Evolutionary conservation across 345 rosid species (phyloP).

Genomic region (Excoecaria cochinchinensis): DNA sequence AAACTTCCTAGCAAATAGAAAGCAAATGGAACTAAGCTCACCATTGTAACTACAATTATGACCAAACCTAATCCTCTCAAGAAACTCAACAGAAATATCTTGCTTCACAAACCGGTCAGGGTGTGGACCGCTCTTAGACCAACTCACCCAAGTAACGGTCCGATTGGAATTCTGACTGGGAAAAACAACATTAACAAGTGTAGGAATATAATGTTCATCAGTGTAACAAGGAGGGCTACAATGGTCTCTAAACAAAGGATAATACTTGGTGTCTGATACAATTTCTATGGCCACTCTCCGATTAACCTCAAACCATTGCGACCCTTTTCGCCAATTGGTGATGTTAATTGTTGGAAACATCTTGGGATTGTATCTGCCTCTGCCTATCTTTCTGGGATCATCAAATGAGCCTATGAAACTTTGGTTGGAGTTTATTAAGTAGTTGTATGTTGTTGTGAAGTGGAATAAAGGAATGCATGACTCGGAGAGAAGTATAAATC

Average conservation of each 20-base stretch:
- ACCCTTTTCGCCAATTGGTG: conserved; percentile 23
- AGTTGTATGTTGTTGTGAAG: conserved; percentile 50
- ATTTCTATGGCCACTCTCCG: conserved; percentile 36
- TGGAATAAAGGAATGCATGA: conserved; percentile 68
- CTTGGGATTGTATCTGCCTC: conserved; percentile 60
- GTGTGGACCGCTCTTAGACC: conserved; percentile 45
- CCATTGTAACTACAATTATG: conserved; percentile 41
- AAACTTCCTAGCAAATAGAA: conserved; percentile 53
- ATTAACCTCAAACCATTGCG: conserved; percentile 49
- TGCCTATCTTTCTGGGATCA: conserved; percentile 43
- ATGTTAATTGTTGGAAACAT: conserved; percentile 51
- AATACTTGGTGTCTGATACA: conserved; percentile 40
- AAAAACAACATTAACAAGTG: conserved; percentile 29
- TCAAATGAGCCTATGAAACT: conserved; percentile 52
- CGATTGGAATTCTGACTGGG: conserved; percentile 39
- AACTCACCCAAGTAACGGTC: conserved; percentile 53
- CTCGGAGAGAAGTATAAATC: conserved; percentile 71
- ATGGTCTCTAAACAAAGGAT: conserved; percentile 24
- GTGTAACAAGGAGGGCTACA: conserved; percentile 50
- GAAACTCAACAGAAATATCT: conserved; percentile 33
- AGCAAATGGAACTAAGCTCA: conserved; percentile 34
- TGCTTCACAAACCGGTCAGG: conserved; percentile 40
- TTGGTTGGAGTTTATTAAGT: conserved; percentile 45
- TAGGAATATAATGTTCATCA: conserved; percentile 52
- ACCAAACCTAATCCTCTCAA: conserved; percentile 39